Base-by-base conservation (phyloP, 106 monocot species). In the Dioscorea zingiberensis region DNA sequence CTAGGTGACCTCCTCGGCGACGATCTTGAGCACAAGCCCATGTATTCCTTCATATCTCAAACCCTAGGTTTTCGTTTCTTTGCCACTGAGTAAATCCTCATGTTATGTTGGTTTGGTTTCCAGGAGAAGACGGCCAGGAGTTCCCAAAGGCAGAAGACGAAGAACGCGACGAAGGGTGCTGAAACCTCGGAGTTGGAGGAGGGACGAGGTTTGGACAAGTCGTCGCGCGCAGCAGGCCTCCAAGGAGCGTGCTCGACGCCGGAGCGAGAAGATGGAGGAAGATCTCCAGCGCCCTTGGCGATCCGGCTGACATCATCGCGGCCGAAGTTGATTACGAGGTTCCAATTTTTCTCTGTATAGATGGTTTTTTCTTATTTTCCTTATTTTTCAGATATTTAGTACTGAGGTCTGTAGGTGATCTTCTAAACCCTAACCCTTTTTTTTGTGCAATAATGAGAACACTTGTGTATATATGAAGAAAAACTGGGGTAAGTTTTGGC, bases 61-160 rank as follows among this genome's bases (percentile, higher is more conserved):
- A 19, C 51, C 51, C 51, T 51, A 51, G 51, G 51, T 16, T 51
- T 51, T 51, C 4, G 51, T 18, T 18, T 51, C 51, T 51, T 51
- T 15, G n/a, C 15, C 13, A 16, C 4, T 51, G 51, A 18, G 51
- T 16, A 15, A 51, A 16, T 51, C 19, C 19, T 18, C 2, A 13
- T 51, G 1, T 51, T 51, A 18, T 51, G 19, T 4, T 16, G 51
- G 4, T 51, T 51, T 51, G 51, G 44, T 45, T 15, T 23, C 81
- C 89, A 86, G 76, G 66, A 86, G 69, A 80, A 61, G 81, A 89
- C 75, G 51, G 67, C 71, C 54, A 79, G 89, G n/a, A n/a, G 68
- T 94, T 94, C 32, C 93, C 93, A n/a, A 94, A 94, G 69, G 93
- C 86, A 86, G 79, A 94, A 94, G 75, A 69, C 27, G 59, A 89